phyloP scores from a whole-genome alignment of 83 land plant species.

The Diphasiastrum complanatum region DNA sequence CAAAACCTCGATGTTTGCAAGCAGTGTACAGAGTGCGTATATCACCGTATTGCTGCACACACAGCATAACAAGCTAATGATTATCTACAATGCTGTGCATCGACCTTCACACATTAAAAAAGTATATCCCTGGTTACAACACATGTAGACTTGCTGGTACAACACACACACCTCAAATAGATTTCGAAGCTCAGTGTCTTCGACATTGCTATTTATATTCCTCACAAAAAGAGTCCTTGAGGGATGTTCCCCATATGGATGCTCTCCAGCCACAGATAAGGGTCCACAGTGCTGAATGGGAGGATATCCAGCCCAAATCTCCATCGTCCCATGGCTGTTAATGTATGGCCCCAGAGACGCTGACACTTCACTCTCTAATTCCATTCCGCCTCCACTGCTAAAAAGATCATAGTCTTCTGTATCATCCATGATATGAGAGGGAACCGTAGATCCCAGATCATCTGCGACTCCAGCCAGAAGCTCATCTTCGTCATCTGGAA shows the following conservation, averaged over 20 bases:
- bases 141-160: too few relatives aligned
- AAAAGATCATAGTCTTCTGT: constrained; percentile 2
- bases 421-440: neutral
- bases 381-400: constrained; percentile 13
- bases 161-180: constrained; percentile 15
- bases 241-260: too few relatives aligned
- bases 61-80: too few relatives aligned
- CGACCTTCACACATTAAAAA: too few relatives aligned
- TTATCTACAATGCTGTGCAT: too few relatives aligned
- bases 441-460: neutral
- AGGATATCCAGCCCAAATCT: neutral
- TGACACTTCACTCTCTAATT: neutral
- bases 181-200: constrained; percentile 1
- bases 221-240: too few relatives aligned
- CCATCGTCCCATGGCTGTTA: neutral
- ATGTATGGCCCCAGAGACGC: neutral
- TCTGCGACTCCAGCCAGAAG: constrained; percentile 7
- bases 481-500: constrained; percentile 15
- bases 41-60: too few relatives aligned
- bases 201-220: constrained; percentile 16
- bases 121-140: too few relatives aligned
- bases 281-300: neutral
- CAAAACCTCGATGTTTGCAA: too few relatives aligned
- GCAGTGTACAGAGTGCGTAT: too few relatives aligned
- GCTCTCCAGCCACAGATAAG: constrained; percentile 1